phyloP scores from a whole-genome alignment of 805 yeast genomes.

The Clavispora vitiphila region DNA sequence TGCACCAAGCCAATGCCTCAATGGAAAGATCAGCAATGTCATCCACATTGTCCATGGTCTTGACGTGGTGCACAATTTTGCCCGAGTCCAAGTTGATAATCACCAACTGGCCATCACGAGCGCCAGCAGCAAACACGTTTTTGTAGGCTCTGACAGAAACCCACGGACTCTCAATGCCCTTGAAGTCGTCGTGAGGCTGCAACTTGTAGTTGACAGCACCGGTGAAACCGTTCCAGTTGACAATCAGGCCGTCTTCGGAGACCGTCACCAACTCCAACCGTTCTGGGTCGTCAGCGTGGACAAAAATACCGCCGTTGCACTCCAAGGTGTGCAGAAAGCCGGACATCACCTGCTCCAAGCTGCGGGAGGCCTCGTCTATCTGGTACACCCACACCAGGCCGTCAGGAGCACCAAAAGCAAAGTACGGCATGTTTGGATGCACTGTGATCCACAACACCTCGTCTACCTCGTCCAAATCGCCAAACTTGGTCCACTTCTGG shows the following conservation, averaged over 20 bases:
- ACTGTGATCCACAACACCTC: conserved; percentile 80
- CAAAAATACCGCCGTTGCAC: conserved; percentile 75
- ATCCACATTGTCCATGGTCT: conserved; percentile 53
- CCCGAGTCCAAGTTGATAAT: conserved; percentile 78
- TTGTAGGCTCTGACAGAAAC: conserved; percentile 58
- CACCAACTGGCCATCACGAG: conserved; percentile 80
- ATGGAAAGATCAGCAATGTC: conserved; percentile 41
- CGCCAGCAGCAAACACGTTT: conserved; percentile 69
- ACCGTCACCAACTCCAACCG: conserved; percentile 63
- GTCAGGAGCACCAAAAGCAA: conserved; percentile 89
- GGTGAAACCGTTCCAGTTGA: conserved; percentile 87
- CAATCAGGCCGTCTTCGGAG: conserved; percentile 81
- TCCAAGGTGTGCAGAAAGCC: conserved; percentile 80
- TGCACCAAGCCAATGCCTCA: conserved; percentile 74
- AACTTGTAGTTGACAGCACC: conserved; percentile 65
- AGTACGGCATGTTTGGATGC: conserved; percentile 75
- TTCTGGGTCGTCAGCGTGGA: conserved; percentile 48
- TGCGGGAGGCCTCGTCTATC: conserved; percentile 43
- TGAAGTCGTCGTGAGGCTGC: conserved; percentile 55
- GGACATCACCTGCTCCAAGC: conserved; percentile 65
- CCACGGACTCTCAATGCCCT: conserved; percentile 84
- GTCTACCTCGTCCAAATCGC: conserved; percentile 78
- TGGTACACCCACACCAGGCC: conserved; percentile 95
- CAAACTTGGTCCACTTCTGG: conserved; percentile 71
- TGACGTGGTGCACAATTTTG: conserved; percentile 57